phyloP scores from a whole-genome alignment of 2,329 filamentous ascomycete species.

The Dothidotthia symphoricarpi region DNA sequence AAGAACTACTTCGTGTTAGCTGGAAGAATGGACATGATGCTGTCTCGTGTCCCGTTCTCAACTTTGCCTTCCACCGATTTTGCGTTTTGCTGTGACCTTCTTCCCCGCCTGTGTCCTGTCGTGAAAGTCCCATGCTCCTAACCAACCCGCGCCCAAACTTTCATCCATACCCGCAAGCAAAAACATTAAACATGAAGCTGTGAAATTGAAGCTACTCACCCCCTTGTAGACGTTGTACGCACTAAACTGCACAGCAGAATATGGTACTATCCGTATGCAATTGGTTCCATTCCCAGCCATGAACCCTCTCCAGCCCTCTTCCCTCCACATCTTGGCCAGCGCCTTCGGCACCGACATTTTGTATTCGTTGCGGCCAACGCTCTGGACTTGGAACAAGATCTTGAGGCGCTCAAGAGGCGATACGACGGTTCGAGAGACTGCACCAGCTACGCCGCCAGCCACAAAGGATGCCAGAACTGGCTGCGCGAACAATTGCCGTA shows the following conservation, averaged over 20 bases:
- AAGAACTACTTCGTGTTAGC: constrained; percentile 60
- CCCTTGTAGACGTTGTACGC: constrained; percentile 97
- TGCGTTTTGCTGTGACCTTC: too few species aligned
- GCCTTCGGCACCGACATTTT: constrained; percentile 88
- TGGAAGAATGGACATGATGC: neutral
- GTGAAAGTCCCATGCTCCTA: too few species aligned
- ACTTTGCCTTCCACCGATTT: too few species aligned
- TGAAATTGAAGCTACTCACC: constrained; percentile 53
- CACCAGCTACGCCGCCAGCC: constrained; percentile 88
- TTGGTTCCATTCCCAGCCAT: constrained; percentile 98
- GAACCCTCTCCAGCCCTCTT: constrained; percentile 95
- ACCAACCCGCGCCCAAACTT: too few species aligned
- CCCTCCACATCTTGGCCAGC: constrained; percentile 89
- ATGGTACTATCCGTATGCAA: constrained; percentile 96
- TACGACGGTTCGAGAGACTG: constrained; percentile 95
- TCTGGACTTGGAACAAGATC: constrained; percentile 97
- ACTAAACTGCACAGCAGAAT: constrained; percentile 96
- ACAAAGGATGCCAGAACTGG: constrained; percentile 90
- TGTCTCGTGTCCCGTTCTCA: too few species aligned
- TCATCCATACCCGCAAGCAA: neutral
- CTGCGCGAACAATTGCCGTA: constrained; percentile 60
- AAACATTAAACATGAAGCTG: too few species aligned
- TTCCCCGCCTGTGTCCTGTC: too few species aligned
- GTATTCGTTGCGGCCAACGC: constrained; percentile 85
- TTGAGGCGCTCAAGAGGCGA: constrained; percentile 94